Evolutionary conservation across 768 basidiomycete species (phyloP).

Genomic region (Lactarius hengduanensis): DNA sequence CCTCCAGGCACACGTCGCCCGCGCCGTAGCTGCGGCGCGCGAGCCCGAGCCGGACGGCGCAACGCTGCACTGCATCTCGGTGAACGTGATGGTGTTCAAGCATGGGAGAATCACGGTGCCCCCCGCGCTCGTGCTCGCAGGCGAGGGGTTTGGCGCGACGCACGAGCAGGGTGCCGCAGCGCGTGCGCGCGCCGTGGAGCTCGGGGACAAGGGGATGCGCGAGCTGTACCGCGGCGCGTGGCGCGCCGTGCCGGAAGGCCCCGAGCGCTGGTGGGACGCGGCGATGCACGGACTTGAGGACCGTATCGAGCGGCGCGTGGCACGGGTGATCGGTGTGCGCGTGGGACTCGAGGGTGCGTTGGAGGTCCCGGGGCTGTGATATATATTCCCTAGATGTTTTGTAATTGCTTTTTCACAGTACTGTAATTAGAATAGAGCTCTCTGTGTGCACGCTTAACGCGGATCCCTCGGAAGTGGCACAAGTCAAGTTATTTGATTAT

Average conservation of each 20-base stretch:
- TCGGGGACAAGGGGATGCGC: constrained; percentile 42
- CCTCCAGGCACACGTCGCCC: not conserved
- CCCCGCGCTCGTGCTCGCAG: constrained; percentile 58
- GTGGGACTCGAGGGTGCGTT: constrained; percentile 36
- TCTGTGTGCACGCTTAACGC: too few species aligned
- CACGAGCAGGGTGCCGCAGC: constrained; percentile 21
- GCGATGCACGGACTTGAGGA: constrained; percentile 46
- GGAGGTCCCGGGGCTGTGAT: constrained; percentile 1
- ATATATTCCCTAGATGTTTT: not conserved
- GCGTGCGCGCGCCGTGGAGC: constrained; percentile 32
- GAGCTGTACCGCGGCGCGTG: constrained; percentile 58
- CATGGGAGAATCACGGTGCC: constrained; percentile 70
- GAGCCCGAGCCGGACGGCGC: constrained; percentile 53
- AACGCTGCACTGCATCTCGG: constrained; percentile 57
- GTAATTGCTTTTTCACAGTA: not conserved
- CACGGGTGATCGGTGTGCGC: constrained; percentile 33
- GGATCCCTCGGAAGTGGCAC: too few species aligned
- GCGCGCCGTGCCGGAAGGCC: constrained; percentile 52
- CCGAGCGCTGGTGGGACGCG: constrained; percentile 66
- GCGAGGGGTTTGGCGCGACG: constrained; percentile 52
- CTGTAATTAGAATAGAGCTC: too few species aligned
- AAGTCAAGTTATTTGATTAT: too few species aligned
- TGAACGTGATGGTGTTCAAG: constrained; percentile 70
- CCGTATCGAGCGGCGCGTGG: constrained; percentile 32
- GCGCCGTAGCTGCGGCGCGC: constrained; percentile 14